Conservation (phyloP, 2,329 filamentous ascomycete species). For the Venturia effusa region DNA sequence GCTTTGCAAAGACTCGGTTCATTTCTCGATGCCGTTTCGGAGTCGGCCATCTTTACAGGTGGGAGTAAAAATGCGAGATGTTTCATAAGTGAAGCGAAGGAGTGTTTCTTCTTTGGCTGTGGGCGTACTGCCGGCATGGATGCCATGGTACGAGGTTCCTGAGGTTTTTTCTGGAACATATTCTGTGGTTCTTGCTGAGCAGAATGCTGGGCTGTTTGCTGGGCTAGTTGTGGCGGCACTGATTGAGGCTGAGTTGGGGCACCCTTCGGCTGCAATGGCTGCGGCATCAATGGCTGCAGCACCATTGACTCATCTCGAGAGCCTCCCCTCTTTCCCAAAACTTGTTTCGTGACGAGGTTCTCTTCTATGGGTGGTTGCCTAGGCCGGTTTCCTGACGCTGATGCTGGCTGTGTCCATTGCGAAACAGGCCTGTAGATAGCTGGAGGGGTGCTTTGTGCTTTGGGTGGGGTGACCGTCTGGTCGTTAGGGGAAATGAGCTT, state of each 20-base stretch:
- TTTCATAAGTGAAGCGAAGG: not conserved
- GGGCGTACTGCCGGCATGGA: not conserved
- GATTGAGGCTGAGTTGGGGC: not conserved
- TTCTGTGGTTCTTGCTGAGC: not conserved
- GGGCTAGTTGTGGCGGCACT: not conserved
- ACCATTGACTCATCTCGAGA: not conserved
- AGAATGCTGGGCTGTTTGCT: not conserved
- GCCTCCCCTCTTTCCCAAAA: not conserved
- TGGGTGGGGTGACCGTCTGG: not conserved
- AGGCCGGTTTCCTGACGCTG: not conserved
- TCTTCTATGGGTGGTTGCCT: not conserved
- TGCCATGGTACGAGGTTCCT: not conserved
- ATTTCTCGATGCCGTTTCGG: constrained; percentile 8
- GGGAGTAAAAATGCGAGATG: constrained; percentile 16
- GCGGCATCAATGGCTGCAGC: not conserved
- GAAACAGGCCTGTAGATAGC: constrained; percentile 1
- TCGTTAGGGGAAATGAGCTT: constrained; percentile 1
- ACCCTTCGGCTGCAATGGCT: not conserved
- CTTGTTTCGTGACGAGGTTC: not conserved
- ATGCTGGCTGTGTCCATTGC: not conserved
- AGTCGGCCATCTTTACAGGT: constrained; percentile 16
- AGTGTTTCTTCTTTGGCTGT: not conserved
- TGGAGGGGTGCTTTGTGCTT: not conserved
- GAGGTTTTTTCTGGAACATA: not conserved
- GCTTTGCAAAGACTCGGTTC: constrained; percentile 19